These are phyloP conservation scores for Coniferiporia weirii DNA, from an alignment of 1,284 basidiomycete species.

Conservation along the genomic window DNA sequence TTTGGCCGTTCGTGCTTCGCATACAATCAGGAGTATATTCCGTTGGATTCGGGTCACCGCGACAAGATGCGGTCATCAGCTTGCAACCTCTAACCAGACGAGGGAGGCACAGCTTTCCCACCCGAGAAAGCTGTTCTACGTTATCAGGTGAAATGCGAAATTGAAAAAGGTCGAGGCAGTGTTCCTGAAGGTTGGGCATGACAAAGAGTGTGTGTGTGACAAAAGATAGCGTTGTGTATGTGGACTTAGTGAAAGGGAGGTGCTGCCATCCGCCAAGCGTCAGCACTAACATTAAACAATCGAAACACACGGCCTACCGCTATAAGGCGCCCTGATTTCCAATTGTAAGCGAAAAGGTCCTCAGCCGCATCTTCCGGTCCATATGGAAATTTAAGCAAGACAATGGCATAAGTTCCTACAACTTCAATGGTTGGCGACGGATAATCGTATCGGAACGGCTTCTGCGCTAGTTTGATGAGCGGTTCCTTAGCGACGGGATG, in stretches of 20 bases:
- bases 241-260: neutral
- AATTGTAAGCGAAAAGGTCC: conserved; percentile 12
- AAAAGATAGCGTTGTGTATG: conserved; percentile 1
- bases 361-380: neutral
- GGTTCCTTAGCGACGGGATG: conserved; percentile 8
- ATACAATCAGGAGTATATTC: conserved; percentile 1
- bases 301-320: neutral
- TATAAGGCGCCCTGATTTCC: conserved; percentile 5
- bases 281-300: neutral
- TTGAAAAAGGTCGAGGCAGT: conserved; percentile 11
- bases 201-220: conserved; percentile 13
- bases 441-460: neutral
- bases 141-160: neutral
- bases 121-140: neutral
- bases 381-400: conserved; percentile 4
- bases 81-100: neutral
- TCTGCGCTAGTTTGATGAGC: neutral
- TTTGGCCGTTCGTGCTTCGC: neutral
- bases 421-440: conserved; percentile 8
- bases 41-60: conserved; percentile 11
- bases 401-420: neutral
- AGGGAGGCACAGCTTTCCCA: conserved; percentile 6
- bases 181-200: neutral
- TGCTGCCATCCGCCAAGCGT: neutral
- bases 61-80: neutral